Conservation (phyloP, 2,329 filamentous ascomycete species). For the Aspergillus viridinutans region DNA sequence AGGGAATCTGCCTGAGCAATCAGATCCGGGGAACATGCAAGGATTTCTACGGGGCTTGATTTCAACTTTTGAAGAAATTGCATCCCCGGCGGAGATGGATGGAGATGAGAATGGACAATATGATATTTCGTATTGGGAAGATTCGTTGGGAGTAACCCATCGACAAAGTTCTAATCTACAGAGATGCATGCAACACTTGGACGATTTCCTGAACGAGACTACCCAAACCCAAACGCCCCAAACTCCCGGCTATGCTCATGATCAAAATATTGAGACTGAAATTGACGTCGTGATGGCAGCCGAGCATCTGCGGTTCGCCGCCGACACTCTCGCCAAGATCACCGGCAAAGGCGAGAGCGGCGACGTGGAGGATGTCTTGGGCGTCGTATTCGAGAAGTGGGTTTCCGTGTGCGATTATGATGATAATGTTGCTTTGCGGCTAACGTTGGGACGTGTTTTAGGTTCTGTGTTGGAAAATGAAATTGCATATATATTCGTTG, state of each 20-base stretch:
- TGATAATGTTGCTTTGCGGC: constrained; percentile 4
- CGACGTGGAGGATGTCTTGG: constrained; percentile 92
- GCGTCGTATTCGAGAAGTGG: constrained; percentile 97
- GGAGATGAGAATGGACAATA: constrained; percentile 35
- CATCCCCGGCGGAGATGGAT: constrained; percentile 33
- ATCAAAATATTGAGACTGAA: constrained; percentile 22
- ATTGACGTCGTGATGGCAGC: constrained; percentile 86
- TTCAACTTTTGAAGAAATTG: constrained; percentile 56
- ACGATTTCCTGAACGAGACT: constrained; percentile 66
- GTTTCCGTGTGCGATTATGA: constrained; percentile 30
- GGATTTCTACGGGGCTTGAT: constrained; percentile 64
- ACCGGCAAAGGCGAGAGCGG: constrained; percentile 80
- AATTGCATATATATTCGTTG: neutral
- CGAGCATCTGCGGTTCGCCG: constrained; percentile 79
- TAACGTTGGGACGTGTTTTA: constrained; percentile 23
- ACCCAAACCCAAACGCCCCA: constrained; percentile 6
- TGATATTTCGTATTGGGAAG: constrained; percentile 67
- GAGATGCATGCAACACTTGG: constrained; percentile 66
- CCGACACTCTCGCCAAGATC: constrained; percentile 75
- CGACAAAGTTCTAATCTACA: constrained; percentile 78
- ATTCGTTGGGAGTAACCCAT: constrained; percentile 85
- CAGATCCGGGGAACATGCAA: constrained; percentile 64
- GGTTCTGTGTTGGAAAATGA: constrained; percentile 49
- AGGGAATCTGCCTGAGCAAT: constrained; percentile 2
- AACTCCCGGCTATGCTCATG: constrained; percentile 13